Conservation (phyloP, 176 grass and related monocot genomes). For the Aegilops longissima region DNA sequence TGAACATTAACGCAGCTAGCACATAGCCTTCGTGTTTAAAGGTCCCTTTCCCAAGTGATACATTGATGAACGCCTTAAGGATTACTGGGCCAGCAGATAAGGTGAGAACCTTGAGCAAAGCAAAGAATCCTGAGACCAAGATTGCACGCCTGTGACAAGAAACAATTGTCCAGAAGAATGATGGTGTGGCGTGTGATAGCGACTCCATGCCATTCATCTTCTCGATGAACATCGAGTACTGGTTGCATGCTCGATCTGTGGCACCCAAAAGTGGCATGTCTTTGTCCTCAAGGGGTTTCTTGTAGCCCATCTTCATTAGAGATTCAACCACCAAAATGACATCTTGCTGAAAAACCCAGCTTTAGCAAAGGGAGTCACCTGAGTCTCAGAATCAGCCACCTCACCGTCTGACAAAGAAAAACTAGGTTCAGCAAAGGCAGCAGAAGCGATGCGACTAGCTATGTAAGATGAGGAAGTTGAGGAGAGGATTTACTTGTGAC, state of each 20-base stretch:
- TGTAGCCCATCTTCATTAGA: conserved; percentile 74
- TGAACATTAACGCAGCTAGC: too few species aligned
- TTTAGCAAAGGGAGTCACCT: conserved; percentile 52
- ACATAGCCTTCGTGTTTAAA: too few species aligned
- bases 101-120: conserved; percentile 71
- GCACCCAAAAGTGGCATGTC: conserved; percentile 70
- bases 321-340: conserved; percentile 88
- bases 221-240: conserved; percentile 57
- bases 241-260: conserved; percentile 47
- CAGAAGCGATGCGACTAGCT: neutral
- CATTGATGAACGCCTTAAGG: conserved; percentile 62
- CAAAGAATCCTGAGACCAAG: conserved; percentile 60
- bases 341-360: conserved; percentile 61
- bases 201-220: conserved; percentile 38
- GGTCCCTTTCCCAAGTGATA: conserved; percentile 52
- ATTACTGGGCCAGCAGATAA: conserved; percentile 53
- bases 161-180: conserved; percentile 68
- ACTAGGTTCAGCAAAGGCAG: too few species aligned
- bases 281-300: conserved; percentile 75
- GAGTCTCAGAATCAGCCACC: conserved; percentile 21
- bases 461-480: conserved; percentile 23
- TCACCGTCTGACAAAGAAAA: conserved; percentile 8
- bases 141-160: conserved; percentile 64
- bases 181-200: conserved; percentile 25
- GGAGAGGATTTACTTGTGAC: neutral